phyloP scores from a whole-genome alignment of 2,329 filamentous ascomycete genomes.

The Trichoderma endophyticum region DNA sequence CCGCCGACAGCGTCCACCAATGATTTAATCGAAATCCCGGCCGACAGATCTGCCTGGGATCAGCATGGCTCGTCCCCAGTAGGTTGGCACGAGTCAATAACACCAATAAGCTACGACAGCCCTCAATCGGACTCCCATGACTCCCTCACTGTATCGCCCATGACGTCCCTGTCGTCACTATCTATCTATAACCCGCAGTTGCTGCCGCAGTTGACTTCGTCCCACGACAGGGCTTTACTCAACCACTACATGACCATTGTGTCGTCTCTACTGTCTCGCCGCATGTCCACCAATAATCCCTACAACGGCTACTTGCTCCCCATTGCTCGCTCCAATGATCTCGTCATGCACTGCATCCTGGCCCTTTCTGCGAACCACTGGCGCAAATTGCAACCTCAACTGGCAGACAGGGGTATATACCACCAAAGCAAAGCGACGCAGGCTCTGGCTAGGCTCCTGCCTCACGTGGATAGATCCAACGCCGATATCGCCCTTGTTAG shows the following conservation, averaged over 20 bases:
- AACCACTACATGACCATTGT: constrained; percentile 37
- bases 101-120: constrained; percentile 27
- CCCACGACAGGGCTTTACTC: constrained; percentile 32
- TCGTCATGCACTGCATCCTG: constrained; percentile 34
- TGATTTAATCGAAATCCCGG: constrained; percentile 23
- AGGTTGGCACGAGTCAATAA: constrained; percentile 26
- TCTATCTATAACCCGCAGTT: constrained; percentile 31
- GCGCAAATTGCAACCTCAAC: constrained; percentile 32
- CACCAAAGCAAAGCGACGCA: constrained; percentile 34
- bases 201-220: constrained; percentile 29
- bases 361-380: constrained; percentile 36
- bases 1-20: constrained; percentile 11
- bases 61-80: constrained; percentile 21
- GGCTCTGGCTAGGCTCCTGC: constrained; percentile 31
- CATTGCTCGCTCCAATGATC: constrained; percentile 33
- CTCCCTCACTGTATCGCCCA: constrained; percentile 8
- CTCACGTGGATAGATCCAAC: constrained; percentile 33
- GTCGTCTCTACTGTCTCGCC: constrained; percentile 33
- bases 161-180: constrained; percentile 22
- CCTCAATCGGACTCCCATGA: constrained; percentile 24
- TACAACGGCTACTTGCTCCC: constrained; percentile 34
- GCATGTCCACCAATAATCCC: constrained; percentile 29
- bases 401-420: constrained; percentile 30
- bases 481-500: constrained; percentile 38
- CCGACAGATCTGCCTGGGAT: constrained; percentile 25